These are phyloP conservation scores for Zymoseptoria pseudotritici DNA, from an alignment of 2,329 filamentous ascomycete species.

Conservation along the genomic window DNA sequence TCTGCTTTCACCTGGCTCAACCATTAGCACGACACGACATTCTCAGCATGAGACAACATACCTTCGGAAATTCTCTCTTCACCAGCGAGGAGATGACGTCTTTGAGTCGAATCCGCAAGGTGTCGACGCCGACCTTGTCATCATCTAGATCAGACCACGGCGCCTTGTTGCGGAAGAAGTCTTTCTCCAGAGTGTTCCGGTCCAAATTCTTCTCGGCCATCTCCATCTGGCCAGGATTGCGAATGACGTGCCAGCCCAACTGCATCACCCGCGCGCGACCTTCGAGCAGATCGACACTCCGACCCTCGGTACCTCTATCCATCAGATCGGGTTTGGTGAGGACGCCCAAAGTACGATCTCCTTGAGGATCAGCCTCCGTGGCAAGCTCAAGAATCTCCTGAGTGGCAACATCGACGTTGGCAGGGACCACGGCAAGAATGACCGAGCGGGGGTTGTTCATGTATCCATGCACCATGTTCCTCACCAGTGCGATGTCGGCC, in stretches of 20 bases:
- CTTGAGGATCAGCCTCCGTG: slow-evolving; percentile 27
- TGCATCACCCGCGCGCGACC: slow-evolving; percentile 21
- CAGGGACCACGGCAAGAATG: slow-evolving; percentile 39
- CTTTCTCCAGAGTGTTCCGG: slow-evolving; percentile 23
- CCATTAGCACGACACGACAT: too few relatives aligned
- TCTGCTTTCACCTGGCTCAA: slow-evolving; percentile 29
- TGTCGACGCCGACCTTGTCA: slow-evolving; percentile 36
- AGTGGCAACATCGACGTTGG: slow-evolving; percentile 39
- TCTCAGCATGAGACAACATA: slow-evolving; percentile 16
- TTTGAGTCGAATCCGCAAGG: slow-evolving; percentile 35
- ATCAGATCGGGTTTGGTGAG: slow-evolving; percentile 34
- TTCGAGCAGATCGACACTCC: slow-evolving; percentile 21
- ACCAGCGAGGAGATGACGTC: slow-evolving; percentile 38
- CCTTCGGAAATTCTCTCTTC: slow-evolving; percentile 40
- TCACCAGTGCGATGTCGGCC: slow-evolving; percentile 32
- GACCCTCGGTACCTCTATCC: slow-evolving; percentile 19
- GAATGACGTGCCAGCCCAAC: slow-evolving; percentile 30
- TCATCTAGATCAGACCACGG: slow-evolving; percentile 34
- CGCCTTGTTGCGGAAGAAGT: slow-evolving; percentile 27
- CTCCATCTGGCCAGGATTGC: slow-evolving; percentile 27
- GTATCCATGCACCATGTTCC: slow-evolving; percentile 34
- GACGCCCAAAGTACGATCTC: slow-evolving; percentile 31
- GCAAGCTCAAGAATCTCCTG: slow-evolving; percentile 41
- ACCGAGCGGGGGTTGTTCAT: slow-evolving; percentile 35
- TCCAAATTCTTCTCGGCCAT: slow-evolving; percentile 6